Base-by-base conservation (phyloP, 768 basidiomycete genomes). In the Austroboletus festivus region DNA sequence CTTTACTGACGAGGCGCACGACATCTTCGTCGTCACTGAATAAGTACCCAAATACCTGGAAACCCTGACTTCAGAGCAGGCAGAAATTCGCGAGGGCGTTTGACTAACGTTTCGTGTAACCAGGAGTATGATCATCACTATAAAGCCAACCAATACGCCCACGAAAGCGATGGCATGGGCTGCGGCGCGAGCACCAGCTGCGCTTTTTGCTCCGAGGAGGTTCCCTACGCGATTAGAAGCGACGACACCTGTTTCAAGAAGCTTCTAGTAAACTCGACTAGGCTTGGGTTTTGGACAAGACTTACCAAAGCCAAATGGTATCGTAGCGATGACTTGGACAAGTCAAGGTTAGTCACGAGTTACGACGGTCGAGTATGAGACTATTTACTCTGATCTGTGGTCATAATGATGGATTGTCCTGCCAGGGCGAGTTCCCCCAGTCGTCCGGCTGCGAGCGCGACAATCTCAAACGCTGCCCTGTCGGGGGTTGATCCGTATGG, bases 401-500 rank as follows among this genome's bases (percentile, higher is more conserved):
- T 88, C 84, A 88, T 89, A 46, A 88, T 86, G 40, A 86, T 80
- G 0, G 84, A 83, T 56, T 90, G 88, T 2, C 85, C 86, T 4
- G 85, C 85, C 30, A 89, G 73, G 1, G 85, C 71, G 26, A 85
- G 61, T n/a, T 75, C 60, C 6, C 86, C 87, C 5, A 90, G 71
- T 18, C 80, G 74, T 4, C 86, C 88, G 4, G 88, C 88, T n/a
- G 85, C 83, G 21, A 90, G 69, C 4, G 88, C 85, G 12, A 89
- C 87, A 34, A 89, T 86, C 60, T 90, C 88, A 55, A 89, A 90
- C 1, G 86, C 84, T 38, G 83, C 83, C 86, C 86, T 87, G 34
- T 49, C 38, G 24, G n/a, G n/a, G 4, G 39, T 51, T 35, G 31
- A 33, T 28, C 7, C 12, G 28, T 12, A 28, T 12, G 5, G 28